Evolutionary conservation across 306 rosid genomes (phyloP).

Genomic region (Pachyrhizus erosus): DNA sequence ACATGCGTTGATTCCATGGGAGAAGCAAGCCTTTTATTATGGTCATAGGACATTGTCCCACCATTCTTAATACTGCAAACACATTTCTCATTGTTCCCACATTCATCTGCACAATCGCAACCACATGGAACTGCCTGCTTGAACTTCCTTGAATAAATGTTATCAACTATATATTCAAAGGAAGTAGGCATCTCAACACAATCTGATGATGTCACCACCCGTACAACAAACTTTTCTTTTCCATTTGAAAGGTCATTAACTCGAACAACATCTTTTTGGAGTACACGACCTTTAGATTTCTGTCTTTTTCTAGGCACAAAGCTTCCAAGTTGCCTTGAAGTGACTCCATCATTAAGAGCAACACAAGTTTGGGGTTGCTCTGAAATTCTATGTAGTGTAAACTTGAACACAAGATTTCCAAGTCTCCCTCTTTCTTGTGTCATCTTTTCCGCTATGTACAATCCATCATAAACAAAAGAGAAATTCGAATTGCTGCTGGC

Average conservation of each 20-base stretch:
- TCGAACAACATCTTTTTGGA: neutral
- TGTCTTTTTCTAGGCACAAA: neutral
- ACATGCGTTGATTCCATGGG: constrained; percentile 10
- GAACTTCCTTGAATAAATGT: neutral
- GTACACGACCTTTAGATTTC: neutral
- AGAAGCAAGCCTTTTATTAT: neutral
- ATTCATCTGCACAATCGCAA: constrained; percentile 43
- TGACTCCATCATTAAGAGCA: neutral
- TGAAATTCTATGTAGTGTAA: constrained; percentile 15
- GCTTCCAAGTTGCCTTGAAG: neutral
- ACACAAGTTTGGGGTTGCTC: constrained; percentile 24
- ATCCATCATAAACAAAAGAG: constrained; percentile 44
- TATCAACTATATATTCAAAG: constrained; percentile 36
- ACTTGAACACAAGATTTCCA: constrained; percentile 55
- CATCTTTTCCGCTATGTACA: constrained; percentile 42
- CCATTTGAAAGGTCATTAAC: constrained; percentile 48
- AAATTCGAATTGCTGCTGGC: neutral
- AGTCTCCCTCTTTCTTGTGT: constrained; percentile 38
- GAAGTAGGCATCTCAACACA: neutral
- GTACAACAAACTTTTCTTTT: constrained; percentile 47
- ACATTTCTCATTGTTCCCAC: constrained; percentile 24
- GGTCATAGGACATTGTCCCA: constrained; percentile 20
- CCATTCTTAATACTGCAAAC: constrained; percentile 45
- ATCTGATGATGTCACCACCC: constrained; percentile 16
- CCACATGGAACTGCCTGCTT: neutral